Evolutionary conservation across 768 basidiomycete genomes (phyloP), one percentile per base, ranked within the genome.

Genomic region (Leccinum ochraceum): DNA sequence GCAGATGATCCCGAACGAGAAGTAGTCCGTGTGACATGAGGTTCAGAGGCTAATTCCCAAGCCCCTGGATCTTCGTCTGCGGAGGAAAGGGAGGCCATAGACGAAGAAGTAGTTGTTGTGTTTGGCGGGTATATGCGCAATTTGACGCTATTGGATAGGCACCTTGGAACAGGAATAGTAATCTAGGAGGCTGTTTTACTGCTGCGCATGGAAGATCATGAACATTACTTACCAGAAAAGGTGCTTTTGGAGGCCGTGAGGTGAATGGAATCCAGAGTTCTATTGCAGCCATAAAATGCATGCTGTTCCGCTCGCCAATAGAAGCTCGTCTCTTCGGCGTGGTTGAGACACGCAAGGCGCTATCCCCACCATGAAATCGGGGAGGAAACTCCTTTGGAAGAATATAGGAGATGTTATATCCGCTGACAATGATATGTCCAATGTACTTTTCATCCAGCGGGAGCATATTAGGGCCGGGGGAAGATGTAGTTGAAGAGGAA

Each of bases 261-360:
- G 84, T 69, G 59, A 83, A 89, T 6, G 91, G 91, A 24, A 88
- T 81, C 81, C 84, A 86, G 73, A 93, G 80, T 61, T 90, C 88
- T 54, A 93, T 82, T 3, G 86, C 91, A 14, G 87, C 91, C 88
- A 93, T 88, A 71, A 92, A 92, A 51, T 91, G 87, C 52, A 84
- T 79, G 39, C 77, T 78, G 55, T 80, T 83, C 57, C 81, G 82
- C 54, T 89, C 88, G 55, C 67, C 62, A 56, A 89, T 63, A 11
- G 88, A 89, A 11, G 78, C 66, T 24, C 87, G 78, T 58, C 88
- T 78, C 57, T 76, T 73, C 58, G 73, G 77, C 30, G 71, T 67
- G 16, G 69, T 42, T 0, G 74, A 72, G 52, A 61, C 57, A 24
- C 68, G 72, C 13, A 54, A 34, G 20, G 61, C 56, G 44, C 62